phyloP scores from a whole-genome alignment of 768 basidiomycete genomes.

The Strobilomyces dryophilus region DNA sequence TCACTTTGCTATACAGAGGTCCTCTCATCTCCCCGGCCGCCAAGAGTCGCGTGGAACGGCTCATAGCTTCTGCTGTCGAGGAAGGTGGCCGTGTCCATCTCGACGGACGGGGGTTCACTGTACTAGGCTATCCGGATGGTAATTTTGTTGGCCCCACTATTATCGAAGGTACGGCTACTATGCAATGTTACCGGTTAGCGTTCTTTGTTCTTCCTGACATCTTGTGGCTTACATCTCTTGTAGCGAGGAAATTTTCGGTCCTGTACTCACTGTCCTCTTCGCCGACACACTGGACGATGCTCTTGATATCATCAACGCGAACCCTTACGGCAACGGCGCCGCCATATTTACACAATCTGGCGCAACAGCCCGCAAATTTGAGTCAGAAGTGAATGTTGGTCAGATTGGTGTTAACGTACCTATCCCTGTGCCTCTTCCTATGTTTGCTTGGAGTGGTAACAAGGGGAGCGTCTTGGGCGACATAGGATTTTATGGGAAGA shows the following conservation, averaged over 20 bases:
- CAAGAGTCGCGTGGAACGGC: slow-evolving; percentile 66
- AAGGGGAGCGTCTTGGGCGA: slow-evolving; percentile 85
- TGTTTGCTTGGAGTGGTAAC: slow-evolving; percentile 98
- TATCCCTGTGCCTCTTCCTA: slow-evolving; percentile 87
- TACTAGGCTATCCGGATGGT: slow-evolving; percentile 75
- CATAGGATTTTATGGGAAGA: slow-evolving; percentile 87
- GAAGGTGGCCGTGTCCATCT: slow-evolving; percentile 86
- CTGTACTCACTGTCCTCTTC: slow-evolving; percentile 73
- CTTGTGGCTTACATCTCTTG: neutral
- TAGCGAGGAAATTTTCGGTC: slow-evolving; percentile 95
- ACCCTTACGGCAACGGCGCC: slow-evolving; percentile 90
- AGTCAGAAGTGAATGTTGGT: slow-evolving; percentile 81
- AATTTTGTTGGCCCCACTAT: slow-evolving; percentile 96
- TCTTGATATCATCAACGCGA: slow-evolving; percentile 82
- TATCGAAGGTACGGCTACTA: slow-evolving; percentile 74
- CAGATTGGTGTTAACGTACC: slow-evolving; percentile 94
- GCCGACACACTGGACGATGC: slow-evolving; percentile 89
- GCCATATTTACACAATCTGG: slow-evolving; percentile 97
- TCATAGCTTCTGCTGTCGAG: slow-evolving; percentile 69
- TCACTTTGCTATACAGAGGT: slow-evolving; percentile 40
- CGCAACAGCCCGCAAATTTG: slow-evolving; percentile 91
- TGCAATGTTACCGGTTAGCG: slow-evolving; percentile 82
- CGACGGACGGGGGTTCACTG: slow-evolving; percentile 72
- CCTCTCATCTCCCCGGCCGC: slow-evolving; percentile 82
- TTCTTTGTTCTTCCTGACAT: slow-evolving; percentile 2